Base-by-base conservation (phyloP, 176 grass and related monocot genomes). In the Eragrostis nindensis region DNA sequence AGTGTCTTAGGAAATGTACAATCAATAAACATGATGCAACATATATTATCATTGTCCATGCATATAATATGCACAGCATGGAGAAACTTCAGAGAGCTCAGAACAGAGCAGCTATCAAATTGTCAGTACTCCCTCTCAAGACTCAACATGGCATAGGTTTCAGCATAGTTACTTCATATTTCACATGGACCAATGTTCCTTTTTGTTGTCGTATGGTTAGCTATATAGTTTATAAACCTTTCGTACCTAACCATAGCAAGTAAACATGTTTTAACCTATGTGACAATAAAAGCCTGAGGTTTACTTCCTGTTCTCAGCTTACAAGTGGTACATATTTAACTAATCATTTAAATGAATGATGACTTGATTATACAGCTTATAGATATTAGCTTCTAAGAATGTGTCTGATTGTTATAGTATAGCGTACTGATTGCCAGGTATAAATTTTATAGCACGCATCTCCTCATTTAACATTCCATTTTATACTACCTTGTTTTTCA, bases 91-190 rank as follows among this genome's bases (percentile, higher is more conserved):
- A 67, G 59, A 82, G 30, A 84, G 32, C 52, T 65, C 38, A 17
- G 24, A 82, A 86, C 62, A 62, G 46, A 13, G 60, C 19, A 69
- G 49, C 45, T 71, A 72, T 63, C 47, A 44, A 44, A 74, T 21
- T 52, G 7, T n/a, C 15, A 19, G 12, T 19, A 21, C 13, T 82
- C 38, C 18, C 21, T 42, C 45, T 38, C 29, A 56, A 55, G 21
- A 22, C 54, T 5, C 13, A 50, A 29, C 13, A 24, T 66, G 61
- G 16, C 17, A 66, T 13, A 4, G 32, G 19, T 25, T 22, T 50
- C 48, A 46, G 40, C 22, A 43, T 45, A 17, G 11, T 47, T 44
- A 8, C 15, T 45, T 45, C 56, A 60, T 60, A 8, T 21, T 77
- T 5, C 15, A 47, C 25, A 63, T 3, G 39, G 25, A 45, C 40